These are phyloP conservation scores for Penicillium fimorum DNA, from an alignment of 495 filamentous ascomycete genomes.

Conservation along the genomic window DNA sequence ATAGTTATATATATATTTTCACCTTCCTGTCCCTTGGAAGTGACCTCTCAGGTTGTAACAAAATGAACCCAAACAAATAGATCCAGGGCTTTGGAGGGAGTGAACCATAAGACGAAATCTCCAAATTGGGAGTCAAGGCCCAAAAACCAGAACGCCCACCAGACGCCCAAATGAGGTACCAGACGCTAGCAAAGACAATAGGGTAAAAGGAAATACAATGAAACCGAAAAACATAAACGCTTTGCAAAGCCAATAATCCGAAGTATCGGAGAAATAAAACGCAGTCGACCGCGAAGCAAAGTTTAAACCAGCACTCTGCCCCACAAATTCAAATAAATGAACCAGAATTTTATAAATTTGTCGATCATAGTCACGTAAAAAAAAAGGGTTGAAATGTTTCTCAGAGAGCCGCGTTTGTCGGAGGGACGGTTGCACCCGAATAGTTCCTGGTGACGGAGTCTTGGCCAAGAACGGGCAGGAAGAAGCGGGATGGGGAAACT, in stretches of 20 bases:
- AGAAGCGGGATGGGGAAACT: slow-evolving; percentile 9
- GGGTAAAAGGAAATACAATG: slow-evolving; percentile 9
- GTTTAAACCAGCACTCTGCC: slow-evolving; percentile 14
- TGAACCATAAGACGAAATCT: neutral
- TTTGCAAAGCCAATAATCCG: slow-evolving; percentile 7
- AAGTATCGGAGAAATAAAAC: slow-evolving; percentile 8
- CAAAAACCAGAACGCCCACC: neutral
- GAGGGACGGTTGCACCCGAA: slow-evolving; percentile 22
- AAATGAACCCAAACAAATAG: neutral
- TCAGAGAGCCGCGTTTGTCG: slow-evolving; percentile 11
- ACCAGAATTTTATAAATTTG: slow-evolving; percentile 12
- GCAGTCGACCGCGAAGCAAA: slow-evolving; percentile 11
- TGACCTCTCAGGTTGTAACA: neutral
- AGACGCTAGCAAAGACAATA: slow-evolving; percentile 2
- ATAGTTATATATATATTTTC: too few species aligned
- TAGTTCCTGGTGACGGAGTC: slow-evolving; percentile 18
- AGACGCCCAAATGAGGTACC: slow-evolving; percentile 7
- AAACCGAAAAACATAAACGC: slow-evolving; percentile 2
- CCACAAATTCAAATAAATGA: slow-evolving; percentile 4
- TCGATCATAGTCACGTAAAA: slow-evolving; percentile 22
- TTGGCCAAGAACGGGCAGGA: slow-evolving; percentile 14
- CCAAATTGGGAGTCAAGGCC: neutral
- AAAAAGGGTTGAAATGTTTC: slow-evolving; percentile 15
- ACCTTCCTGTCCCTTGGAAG: neutral
- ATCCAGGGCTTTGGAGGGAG: neutral